Percentiles rank a stretch among this genome's conserved stretches.
These are phyloP conservation scores for Coffea humblotiana DNA, from an alignment of 305 asterid species.

Conservation along the genomic window DNA sequence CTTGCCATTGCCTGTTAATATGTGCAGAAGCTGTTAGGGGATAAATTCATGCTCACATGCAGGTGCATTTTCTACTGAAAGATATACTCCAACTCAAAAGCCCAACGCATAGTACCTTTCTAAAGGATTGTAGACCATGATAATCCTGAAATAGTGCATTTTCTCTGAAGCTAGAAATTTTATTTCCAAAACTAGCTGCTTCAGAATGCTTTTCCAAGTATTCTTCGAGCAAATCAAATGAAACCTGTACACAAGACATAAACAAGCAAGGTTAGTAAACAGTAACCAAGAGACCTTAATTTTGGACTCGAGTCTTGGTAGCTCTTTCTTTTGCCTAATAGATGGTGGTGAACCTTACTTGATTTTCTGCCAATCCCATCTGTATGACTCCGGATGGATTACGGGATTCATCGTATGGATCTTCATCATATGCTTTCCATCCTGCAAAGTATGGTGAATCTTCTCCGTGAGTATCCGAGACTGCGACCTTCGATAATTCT, in stretches of 20 bases:
- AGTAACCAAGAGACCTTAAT: not conserved
- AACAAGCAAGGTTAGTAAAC: not conserved
- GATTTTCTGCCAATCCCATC: slow-evolving; percentile 93
- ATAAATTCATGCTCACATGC: not conserved
- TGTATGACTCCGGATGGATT: slow-evolving; percentile 82
- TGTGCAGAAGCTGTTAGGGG: not conserved
- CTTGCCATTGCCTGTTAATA: slow-evolving; percentile 76
- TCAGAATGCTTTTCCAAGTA: slow-evolving; percentile 54
- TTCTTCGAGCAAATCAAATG: slow-evolving; percentile 75
- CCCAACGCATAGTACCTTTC: slow-evolving; percentile 5
- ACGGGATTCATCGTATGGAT: slow-evolving; percentile 55
- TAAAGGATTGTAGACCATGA: slow-evolving; percentile 70
- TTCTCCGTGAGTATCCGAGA: slow-evolving; percentile 83
- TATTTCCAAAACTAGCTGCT: slow-evolving; percentile 28
- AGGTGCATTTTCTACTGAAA: not conserved
- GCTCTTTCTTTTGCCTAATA: not conserved
- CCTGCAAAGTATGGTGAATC: slow-evolving; percentile 93
- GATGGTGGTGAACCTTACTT: slow-evolving; percentile 37
- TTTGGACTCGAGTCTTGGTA: not conserved
- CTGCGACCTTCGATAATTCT: slow-evolving; percentile 53
- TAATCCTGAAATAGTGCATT: slow-evolving; percentile 88
- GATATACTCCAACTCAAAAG: not conserved
- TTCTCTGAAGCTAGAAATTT: slow-evolving; percentile 59
- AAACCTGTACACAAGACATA: slow-evolving; percentile 47
- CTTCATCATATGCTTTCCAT: slow-evolving; percentile 87